Evolutionary conservation across 192 early-diverging fungal species (phyloP).

Genomic region (Phlyctochytrium planicorne): DNA sequence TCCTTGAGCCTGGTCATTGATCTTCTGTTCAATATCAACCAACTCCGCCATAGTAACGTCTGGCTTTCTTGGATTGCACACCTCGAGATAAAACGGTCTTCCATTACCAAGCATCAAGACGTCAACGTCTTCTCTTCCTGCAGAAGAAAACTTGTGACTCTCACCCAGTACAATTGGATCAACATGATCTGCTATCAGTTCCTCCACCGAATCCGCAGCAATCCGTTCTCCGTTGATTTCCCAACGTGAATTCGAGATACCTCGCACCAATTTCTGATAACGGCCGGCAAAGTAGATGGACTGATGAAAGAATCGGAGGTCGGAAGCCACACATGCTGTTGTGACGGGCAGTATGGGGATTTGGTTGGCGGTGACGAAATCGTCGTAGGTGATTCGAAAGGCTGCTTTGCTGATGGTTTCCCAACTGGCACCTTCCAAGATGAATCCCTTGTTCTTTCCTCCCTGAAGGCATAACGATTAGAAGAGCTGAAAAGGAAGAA

Average conservation of each 20-base stretch:
- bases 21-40: constrained; percentile 26
- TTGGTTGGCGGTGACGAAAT: constrained; percentile 23
- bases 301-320: constrained; percentile 40
- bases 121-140: constrained; percentile 92
- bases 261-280: constrained; percentile 44
- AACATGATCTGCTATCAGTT: constrained; percentile 65
- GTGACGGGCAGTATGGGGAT: constrained; percentile 9
- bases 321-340: constrained; percentile 17
- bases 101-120: constrained; percentile 93
- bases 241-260: constrained; percentile 88
- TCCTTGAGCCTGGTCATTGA: constrained; percentile 35
- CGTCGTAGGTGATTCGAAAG: constrained; percentile 15
- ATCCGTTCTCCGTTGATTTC: constrained; percentile 65
- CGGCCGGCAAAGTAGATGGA: constrained; percentile 64
- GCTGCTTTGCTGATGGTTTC: constrained; percentile 39
- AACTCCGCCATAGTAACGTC: constrained; percentile 25
- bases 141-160: constrained; percentile 71
- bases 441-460: constrained; percentile 13
- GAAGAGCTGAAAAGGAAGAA: not conserved
- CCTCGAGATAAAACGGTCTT: constrained; percentile 87
- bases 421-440: constrained; percentile 26
- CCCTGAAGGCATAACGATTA: not conserved
- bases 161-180: constrained; percentile 12
- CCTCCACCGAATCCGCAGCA: constrained; percentile 77
- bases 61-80: constrained; percentile 70